A percentile compares a stretch with the other conserved stretches of the same genome.
Evolutionary conservation across 306 rosid species (phyloP).

Genomic region (Medicago ruthenica): DNA sequence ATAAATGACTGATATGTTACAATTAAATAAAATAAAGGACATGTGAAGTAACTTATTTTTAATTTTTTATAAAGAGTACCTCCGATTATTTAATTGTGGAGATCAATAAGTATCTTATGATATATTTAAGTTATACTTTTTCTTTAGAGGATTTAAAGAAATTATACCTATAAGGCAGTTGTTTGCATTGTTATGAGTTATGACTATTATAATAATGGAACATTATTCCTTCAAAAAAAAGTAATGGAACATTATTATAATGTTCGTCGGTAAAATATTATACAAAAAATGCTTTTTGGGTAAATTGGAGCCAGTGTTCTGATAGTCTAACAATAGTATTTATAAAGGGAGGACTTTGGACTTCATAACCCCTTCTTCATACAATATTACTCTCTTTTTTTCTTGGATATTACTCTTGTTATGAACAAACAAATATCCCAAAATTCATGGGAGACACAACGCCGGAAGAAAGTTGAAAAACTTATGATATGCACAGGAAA

Average conservation of each 20-base stretch:
- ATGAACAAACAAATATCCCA: conserved; percentile 19
- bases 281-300: background rate
- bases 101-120: background rate
- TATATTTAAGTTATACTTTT: too few species aligned
- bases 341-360: background rate
- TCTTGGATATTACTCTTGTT: background rate
- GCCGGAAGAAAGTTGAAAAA: background rate
- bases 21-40: too few species aligned
- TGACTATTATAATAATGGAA: background rate
- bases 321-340: background rate
- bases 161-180: background rate
- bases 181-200: background rate
- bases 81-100: background rate
- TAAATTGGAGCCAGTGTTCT: background rate
- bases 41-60: too few species aligned
- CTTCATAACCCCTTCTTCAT: conserved; percentile 8
- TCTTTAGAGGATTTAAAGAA: too few species aligned
- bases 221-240: too few species aligned
- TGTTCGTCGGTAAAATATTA: background rate
- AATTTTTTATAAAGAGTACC: too few species aligned
- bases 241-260: background rate
- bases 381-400: background rate
- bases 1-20: too few species aligned
- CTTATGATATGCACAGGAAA: conserved; percentile 5
- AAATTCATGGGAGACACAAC: background rate